These are phyloP conservation scores for Botrytis byssoidea DNA, from an alignment of 2,329 filamentous ascomycete genomes.

Conservation along the genomic window DNA sequence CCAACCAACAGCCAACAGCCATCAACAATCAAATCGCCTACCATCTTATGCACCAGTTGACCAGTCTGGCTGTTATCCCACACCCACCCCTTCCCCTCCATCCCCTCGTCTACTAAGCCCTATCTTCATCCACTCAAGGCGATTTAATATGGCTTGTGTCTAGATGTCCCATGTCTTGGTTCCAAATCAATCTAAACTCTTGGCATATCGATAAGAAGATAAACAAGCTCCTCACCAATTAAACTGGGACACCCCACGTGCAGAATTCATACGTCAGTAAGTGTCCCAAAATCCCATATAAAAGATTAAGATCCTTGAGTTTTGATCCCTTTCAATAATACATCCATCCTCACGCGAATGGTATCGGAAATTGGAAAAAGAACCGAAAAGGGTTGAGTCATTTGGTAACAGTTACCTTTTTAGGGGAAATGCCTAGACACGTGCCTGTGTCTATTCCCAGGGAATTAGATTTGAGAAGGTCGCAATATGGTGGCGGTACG, in stretches of 20 bases:
- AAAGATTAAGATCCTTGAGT: slow-evolving; percentile 5
- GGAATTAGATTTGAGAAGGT: slow-evolving; percentile 12
- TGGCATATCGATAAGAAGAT: slow-evolving; percentile 20
- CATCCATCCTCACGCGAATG: slow-evolving; percentile 1
- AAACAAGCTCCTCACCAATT: slow-evolving; percentile 6
- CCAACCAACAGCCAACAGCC: neutral
- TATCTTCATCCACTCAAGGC: slow-evolving; percentile 8
- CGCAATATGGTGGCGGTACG: slow-evolving; percentile 39
- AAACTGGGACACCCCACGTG: slow-evolving; percentile 14
- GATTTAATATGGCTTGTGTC: neutral
- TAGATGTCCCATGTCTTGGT: neutral
- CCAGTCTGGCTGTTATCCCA: neutral
- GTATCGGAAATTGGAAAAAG: neutral
- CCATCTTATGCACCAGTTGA: neutral
- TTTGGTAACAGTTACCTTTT: slow-evolving; percentile 5
- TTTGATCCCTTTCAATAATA: neutral
- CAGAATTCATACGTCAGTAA: slow-evolving; percentile 10
- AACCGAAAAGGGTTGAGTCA: neutral
- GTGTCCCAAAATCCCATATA: slow-evolving; percentile 5
- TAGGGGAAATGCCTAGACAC: slow-evolving; percentile 18
- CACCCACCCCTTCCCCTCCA: neutral
- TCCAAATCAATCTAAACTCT: neutral
- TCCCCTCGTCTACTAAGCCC: slow-evolving; percentile 14
- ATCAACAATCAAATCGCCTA: neutral
- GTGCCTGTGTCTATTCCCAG: slow-evolving; percentile 12